Evolutionary conservation across 2,329 filamentous ascomycete genomes (phyloP).

Genomic region (Cordyceps javanica): DNA sequence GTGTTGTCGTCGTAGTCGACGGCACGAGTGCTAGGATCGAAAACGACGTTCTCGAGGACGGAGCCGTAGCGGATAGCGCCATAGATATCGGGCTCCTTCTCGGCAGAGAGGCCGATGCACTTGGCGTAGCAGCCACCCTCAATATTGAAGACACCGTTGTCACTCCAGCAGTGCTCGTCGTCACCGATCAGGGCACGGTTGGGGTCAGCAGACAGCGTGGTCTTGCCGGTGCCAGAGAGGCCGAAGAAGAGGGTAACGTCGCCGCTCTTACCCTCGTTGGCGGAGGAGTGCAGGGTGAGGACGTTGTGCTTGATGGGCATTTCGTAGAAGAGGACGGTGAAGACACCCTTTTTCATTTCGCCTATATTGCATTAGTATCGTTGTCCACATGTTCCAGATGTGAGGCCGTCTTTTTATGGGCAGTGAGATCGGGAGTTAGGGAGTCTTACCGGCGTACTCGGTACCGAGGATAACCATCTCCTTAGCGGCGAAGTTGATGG

Average conservation of each 20-base stretch:
- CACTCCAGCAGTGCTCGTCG: constrained; percentile 99
- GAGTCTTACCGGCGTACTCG: constrained; percentile 67
- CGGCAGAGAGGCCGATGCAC: constrained; percentile 91
- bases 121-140: constrained; percentile 99
- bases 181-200: constrained; percentile 96
- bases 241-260: constrained; percentile 99
- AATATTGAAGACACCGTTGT: constrained; percentile 97
- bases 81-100: constrained; percentile 99
- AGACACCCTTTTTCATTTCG: constrained; percentile 90
- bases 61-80: constrained; percentile 94
- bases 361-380: constrained; percentile 1
- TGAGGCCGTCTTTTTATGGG: background rate
- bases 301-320: constrained; percentile 99
- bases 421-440: background rate
- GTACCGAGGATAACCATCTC: constrained; percentile 99
- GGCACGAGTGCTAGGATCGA: constrained; percentile 79
- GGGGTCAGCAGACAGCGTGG: constrained; percentile 91
- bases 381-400: background rate
- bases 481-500: constrained; percentile 98
- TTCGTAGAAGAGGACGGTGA: constrained; percentile 99
- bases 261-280: constrained; percentile 90
- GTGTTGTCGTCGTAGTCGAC: constrained; percentile 96
- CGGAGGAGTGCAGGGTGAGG: constrained; percentile 94
- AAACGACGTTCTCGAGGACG: constrained; percentile 97
- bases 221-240: constrained; percentile 97